A percentile compares a stretch with the other conserved stretches of the same genome.
These are phyloP conservation scores for Pyricularia pennisetigena DNA, from an alignment of 2,329 filamentous ascomycete species.

Conservation along the genomic window DNA sequence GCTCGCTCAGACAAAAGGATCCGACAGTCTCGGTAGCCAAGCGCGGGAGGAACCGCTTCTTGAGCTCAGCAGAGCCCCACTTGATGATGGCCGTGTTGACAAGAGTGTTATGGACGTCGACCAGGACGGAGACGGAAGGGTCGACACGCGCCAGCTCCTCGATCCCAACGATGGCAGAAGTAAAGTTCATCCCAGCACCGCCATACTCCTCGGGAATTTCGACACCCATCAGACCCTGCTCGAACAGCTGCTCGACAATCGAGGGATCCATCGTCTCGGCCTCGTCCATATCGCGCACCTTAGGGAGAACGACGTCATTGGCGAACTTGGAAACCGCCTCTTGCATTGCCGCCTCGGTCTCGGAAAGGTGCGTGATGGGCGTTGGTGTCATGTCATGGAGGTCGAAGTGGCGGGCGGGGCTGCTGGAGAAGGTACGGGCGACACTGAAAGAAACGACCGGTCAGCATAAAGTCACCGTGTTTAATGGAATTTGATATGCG, in stretches of 20 bases:
- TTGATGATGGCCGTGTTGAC: constrained; percentile 90
- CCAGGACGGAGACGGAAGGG: constrained; percentile 87
- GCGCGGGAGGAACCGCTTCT: constrained; percentile 82
- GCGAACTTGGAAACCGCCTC: constrained; percentile 89
- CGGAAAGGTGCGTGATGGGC: constrained; percentile 85
- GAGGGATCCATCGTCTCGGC: constrained; percentile 83
- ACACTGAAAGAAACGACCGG: constrained; percentile 13
- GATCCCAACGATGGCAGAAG: constrained; percentile 87
- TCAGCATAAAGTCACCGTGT: neutral
- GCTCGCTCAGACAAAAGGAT: constrained; percentile 89
- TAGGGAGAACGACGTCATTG: constrained; percentile 77
- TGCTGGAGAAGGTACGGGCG: constrained; percentile 49
- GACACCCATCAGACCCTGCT: constrained; percentile 94
- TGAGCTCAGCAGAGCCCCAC: constrained; percentile 65
- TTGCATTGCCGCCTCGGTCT: constrained; percentile 80
- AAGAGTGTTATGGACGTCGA: constrained; percentile 96
- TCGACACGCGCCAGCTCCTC: constrained; percentile 93
- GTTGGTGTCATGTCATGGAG: constrained; percentile 76
- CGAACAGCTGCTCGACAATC: constrained; percentile 87
- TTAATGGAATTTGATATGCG: neutral
- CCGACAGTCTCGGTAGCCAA: constrained; percentile 85
- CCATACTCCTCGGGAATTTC: constrained; percentile 97
- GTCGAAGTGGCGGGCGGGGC: constrained; percentile 46
- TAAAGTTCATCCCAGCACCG: constrained; percentile 98
- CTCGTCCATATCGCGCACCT: constrained; percentile 96